A percentile compares a stretch with the other conserved stretches of the same genome.
Conservation (phyloP, 192 early-diverging fungal species). For the Coemansia sp. region DNA sequence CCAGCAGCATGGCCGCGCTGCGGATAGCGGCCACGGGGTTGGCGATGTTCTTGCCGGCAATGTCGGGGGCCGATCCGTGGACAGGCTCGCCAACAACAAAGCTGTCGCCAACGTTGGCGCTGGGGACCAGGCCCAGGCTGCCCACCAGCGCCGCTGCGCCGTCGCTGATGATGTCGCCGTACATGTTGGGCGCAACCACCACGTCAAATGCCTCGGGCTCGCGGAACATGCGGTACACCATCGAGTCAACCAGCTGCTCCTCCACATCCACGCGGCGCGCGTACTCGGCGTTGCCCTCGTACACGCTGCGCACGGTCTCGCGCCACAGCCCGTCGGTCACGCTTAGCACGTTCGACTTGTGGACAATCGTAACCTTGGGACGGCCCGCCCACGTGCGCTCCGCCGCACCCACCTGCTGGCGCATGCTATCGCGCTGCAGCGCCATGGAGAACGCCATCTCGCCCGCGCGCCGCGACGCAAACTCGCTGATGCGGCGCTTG, state of each 20-base stretch:
- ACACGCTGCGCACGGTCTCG: conserved; percentile 79
- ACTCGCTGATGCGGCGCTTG: conserved; percentile 87
- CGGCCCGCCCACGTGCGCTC: conserved; percentile 67
- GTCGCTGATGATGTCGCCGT: conserved; percentile 97
- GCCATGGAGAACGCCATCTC: conserved; percentile 95
- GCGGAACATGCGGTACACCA: conserved; percentile 98
- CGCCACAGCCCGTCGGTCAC: conserved; percentile 96
- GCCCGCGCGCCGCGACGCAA: conserved; percentile 82
- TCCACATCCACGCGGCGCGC: conserved; percentile 71
- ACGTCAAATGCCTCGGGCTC: conserved; percentile 97
- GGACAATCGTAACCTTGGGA: conserved; percentile 88
- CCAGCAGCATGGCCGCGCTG: conserved; percentile 88
- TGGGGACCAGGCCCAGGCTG: conserved; percentile 91
- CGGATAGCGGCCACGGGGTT: conserved; percentile 97
- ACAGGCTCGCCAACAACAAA: conserved; percentile 97
- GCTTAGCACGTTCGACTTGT: conserved; percentile 96
- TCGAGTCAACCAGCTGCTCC: conserved; percentile 98
- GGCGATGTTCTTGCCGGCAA: conserved; percentile 94
- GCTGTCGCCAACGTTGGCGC: conserved; percentile 92
- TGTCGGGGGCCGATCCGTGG: conserved; percentile 97
- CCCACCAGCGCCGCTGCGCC: conserved; percentile 96
- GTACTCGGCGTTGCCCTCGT: conserved; percentile 62
- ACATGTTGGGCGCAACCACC: conserved; percentile 95
- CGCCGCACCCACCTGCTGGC: conserved; percentile 53
- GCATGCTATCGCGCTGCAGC: conserved; percentile 68